Conservation (phyloP, 345 rosid species). For the Eucalyptus tenuipes region DNA sequence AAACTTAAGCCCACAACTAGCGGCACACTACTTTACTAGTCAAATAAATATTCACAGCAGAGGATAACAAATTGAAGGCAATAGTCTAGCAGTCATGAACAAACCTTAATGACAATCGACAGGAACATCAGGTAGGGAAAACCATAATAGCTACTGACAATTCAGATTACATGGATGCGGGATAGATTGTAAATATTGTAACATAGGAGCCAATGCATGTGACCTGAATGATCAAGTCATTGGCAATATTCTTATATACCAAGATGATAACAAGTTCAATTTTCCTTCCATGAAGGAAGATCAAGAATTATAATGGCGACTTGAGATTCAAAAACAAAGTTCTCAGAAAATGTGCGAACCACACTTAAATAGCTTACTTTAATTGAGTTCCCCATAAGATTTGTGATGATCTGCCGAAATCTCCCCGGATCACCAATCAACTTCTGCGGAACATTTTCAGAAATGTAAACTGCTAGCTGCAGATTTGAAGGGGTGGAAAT, state of each 20-base stretch:
- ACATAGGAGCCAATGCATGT: not conserved
- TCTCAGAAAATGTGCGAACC: no score
- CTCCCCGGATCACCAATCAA: no score
- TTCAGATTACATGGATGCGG: not conserved
- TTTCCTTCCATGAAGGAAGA: no score
- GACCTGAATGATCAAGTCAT: not conserved
- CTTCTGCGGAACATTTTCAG: no score
- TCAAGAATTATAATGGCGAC: no score
- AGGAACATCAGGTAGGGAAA: not conserved
- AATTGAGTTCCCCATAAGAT: no score
- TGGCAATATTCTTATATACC: not conserved
- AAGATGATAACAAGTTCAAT: not conserved
- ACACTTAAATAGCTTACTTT: no score
- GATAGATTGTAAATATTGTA: not conserved
- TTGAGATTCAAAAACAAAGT: no score
- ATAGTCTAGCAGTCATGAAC: not conserved
- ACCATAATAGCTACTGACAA: not conserved
- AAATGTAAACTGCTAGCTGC: no score
- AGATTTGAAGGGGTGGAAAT: no score
- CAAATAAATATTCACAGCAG: not conserved
- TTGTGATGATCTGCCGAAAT: no score
- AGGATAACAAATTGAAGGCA: not conserved
- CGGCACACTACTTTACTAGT: not conserved
- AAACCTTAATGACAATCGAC: not conserved
- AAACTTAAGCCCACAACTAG: not conserved